Base-by-base conservation (phyloP, 768 basidiomycete genomes). In the Xerocomellus dryophilus region DNA sequence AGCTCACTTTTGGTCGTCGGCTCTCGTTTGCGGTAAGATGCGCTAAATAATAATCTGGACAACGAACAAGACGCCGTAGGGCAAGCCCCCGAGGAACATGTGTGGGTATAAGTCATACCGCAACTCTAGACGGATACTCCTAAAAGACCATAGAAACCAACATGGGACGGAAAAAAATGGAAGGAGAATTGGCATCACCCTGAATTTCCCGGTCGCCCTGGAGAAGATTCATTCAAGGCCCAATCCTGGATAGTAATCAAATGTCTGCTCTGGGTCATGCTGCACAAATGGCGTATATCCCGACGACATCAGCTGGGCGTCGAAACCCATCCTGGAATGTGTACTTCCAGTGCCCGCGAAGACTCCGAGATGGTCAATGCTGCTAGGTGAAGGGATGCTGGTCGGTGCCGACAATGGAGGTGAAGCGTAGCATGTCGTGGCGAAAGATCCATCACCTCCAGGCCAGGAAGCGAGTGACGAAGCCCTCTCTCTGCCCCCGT, bases 291-390 rank as follows among this genome's bases (percentile, higher is more conserved):
- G 54, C 42, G 67, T 57, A 38, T 74, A 67, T 58, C 66, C 62
- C 11, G 61, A 56, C 25, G 62, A 43, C 56, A 69, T 58, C 44
- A 60, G 21, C 38, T 57, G 60, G 8, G 59, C 18, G 17, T 71
- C 68, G 17, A 69, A 58, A 21, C 51, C 59, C 50, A 59, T 50
- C 61, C 62, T 58, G 43, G 64, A 32, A 31, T 59, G 69, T 12
- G 73, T 52, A 50, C 72, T 64, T 38, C 78, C 79, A 42, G 83
- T 64, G 43, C 82, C 82, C 44, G 85, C 73, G 72, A 89, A 89
- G 31, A 84, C 83, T 62, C 85, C 80, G 21, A 66, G 57, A 15
- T 61, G 63, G 36, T 68, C 66, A 40, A 69, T 60, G 43, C 66
- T 60, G 23, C 71, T 68, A 45, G 76, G 71, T 47, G 76, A 69